A percentile compares a stretch with the other conserved stretches of the same genome.
Evolutionary conservation across 495 filamentous ascomycete genomes (phyloP).

Genomic region (Durotheca rogersii): DNA sequence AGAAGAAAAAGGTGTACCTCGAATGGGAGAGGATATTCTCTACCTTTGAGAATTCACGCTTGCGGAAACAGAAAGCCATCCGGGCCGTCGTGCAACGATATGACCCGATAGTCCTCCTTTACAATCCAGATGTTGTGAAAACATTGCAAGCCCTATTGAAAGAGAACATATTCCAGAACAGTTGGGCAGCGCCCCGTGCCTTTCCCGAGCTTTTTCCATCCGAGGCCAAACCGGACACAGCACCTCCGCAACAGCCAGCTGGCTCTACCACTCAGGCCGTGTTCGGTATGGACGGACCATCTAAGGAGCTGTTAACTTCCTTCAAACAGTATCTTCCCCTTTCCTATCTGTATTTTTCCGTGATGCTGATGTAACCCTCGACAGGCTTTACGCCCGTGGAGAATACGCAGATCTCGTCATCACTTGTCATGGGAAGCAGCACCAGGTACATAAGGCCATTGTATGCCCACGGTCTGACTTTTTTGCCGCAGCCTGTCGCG

Average conservation of each 20-base stretch:
- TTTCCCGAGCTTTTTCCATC: background rate
- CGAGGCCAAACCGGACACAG: background rate
- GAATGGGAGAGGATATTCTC: background rate
- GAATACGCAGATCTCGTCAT: conserved; percentile 42
- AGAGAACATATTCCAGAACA: background rate
- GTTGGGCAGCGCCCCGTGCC: no score
- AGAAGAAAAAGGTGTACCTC: background rate
- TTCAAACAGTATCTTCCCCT: background rate
- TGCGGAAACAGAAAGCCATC: background rate
- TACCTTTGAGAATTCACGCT: background rate
- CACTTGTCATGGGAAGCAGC: conserved; percentile 29
- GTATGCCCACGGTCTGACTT: conserved; percentile 41
- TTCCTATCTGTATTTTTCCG: background rate
- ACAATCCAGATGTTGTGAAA: background rate
- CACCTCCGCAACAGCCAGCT: background rate
- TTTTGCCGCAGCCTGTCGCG: conserved; percentile 37
- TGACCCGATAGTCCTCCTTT: background rate
- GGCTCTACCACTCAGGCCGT: background rate
- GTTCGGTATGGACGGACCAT: background rate
- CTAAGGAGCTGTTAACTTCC: background rate
- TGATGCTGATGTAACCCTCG: background rate
- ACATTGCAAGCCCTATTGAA: background rate
- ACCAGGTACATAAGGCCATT: conserved; percentile 39
- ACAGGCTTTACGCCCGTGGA: background rate
- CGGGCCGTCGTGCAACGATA: background rate